Evolutionary conservation across 2,329 filamentous ascomycete genomes (phyloP).

Genomic region (Xylariaceae sp.): DNA sequence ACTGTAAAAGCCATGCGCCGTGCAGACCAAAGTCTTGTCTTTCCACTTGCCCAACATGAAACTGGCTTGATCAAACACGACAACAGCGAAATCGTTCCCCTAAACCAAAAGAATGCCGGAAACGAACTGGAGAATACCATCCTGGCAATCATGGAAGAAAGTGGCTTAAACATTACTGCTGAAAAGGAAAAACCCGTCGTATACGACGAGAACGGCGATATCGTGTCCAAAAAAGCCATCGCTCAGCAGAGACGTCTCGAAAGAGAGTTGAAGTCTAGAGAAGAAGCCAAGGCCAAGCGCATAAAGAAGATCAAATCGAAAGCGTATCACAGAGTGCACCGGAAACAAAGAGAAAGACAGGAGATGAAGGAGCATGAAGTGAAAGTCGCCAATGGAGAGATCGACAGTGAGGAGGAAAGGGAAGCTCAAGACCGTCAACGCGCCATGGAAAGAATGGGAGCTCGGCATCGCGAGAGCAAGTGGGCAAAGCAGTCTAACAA

Average conservation of each 20-base stretch:
- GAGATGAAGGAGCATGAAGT: constrained; percentile 50
- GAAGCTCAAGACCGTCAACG: constrained; percentile 67
- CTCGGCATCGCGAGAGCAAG: constrained; percentile 81
- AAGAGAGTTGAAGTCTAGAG: constrained; percentile 80
- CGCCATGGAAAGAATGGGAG: constrained; percentile 80
- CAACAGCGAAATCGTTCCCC: constrained; percentile 61
- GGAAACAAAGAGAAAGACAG: constrained; percentile 62
- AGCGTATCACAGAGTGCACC: constrained; percentile 85
- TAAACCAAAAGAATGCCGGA: constrained; percentile 60
- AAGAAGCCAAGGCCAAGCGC: constrained; percentile 82
- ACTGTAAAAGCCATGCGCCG: constrained; percentile 92
- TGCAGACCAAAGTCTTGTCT: constrained; percentile 77
- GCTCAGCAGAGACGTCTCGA: constrained; percentile 72
- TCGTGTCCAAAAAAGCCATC: constrained; percentile 66
- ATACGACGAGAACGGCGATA: constrained; percentile 67
- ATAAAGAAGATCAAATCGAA: constrained; percentile 99
- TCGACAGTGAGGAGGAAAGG: constrained; percentile 62
- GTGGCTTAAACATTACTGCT: constrained; percentile 62
- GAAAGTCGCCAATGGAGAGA: constrained; percentile 53
- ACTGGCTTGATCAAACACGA: constrained; percentile 54
- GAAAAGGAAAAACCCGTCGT: constrained; percentile 59
- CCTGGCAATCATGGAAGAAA: constrained; percentile 83
- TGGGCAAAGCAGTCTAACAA: constrained; percentile 85
- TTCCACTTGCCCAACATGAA: constrained; percentile 74
- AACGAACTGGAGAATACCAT: constrained; percentile 85